These are phyloP conservation scores for Fusarium sp. DNA, from an alignment of 2,329 filamentous ascomycete genomes.

Conservation along the genomic window DNA sequence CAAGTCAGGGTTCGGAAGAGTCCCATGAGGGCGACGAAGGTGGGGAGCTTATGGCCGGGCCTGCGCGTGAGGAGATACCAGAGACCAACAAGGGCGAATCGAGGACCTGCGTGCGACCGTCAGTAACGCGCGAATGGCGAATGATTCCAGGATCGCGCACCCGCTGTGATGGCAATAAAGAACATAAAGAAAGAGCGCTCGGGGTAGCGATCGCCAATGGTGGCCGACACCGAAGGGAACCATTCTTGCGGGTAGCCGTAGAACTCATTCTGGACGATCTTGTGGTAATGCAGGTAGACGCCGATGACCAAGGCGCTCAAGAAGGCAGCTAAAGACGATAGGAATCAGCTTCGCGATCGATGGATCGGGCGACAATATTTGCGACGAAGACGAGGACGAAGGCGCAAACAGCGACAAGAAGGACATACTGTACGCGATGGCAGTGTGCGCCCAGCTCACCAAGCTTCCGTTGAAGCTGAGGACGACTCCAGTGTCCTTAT, in stretches of 20 bases:
- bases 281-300: conserved; percentile 86
- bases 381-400: background rate
- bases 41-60: conserved; percentile 80
- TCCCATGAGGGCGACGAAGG: conserved; percentile 83
- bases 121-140: conserved; percentile 18
- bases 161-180: conserved; percentile 96
- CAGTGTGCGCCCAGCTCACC: conserved; percentile 90
- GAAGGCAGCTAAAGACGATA: conserved; percentile 75
- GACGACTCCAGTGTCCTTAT: conserved; percentile 72
- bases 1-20: conserved; percentile 92
- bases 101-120: conserved; percentile 74
- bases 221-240: conserved; percentile 96
- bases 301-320: conserved; percentile 87
- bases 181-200: conserved; percentile 97
- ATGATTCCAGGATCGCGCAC: conserved; percentile 57
- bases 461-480: conserved; percentile 84
- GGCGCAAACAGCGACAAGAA: conserved; percentile 2
- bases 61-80: conserved; percentile 91
- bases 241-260: conserved; percentile 95
- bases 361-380: background rate
- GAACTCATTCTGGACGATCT: conserved; percentile 98
- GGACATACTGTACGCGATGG: conserved; percentile 79
- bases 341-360: conserved; percentile 36
- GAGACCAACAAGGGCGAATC: conserved; percentile 89
- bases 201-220: conserved; percentile 96